Percentiles rank a stretch among this genome's conserved stretches.
phyloP scores from a whole-genome alignment of 2,329 filamentous ascomycete genomes.

The Cladobotryum protrusum region DNA sequence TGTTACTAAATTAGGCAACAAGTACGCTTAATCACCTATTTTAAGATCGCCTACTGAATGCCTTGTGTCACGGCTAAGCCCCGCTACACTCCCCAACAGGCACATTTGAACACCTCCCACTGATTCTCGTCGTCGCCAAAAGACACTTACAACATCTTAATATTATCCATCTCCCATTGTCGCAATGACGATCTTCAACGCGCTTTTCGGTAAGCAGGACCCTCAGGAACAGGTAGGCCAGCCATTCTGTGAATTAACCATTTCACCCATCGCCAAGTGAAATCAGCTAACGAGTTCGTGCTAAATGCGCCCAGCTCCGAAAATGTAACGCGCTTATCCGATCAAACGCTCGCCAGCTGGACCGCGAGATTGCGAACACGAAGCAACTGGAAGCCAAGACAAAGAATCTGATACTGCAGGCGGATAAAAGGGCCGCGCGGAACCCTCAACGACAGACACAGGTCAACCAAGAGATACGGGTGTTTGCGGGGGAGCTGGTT shows the following conservation, averaged over 20 bases:
- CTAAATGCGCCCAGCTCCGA: conserved; percentile 56
- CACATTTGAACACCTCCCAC: too few relatives aligned
- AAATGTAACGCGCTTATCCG: conserved; percentile 93
- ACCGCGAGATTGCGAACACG: conserved; percentile 79
- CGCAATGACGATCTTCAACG: neutral
- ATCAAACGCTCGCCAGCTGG: conserved; percentile 83
- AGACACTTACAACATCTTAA: too few relatives aligned
- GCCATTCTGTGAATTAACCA: neutral
- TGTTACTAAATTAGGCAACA: too few relatives aligned
- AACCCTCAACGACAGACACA: conserved; percentile 74
- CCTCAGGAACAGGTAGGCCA: conserved; percentile 77
- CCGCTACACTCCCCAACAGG: too few relatives aligned
- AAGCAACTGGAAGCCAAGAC: conserved; percentile 78
- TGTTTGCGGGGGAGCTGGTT: conserved; percentile 83
- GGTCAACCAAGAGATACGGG: conserved; percentile 74
- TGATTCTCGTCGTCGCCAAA: too few relatives aligned
- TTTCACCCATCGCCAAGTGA: neutral
- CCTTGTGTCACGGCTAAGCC: too few relatives aligned
- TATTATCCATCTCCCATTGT: too few relatives aligned
- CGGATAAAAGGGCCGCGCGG: conserved; percentile 60
- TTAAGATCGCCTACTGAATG: too few relatives aligned
- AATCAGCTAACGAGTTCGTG: neutral
- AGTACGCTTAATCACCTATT: too few relatives aligned
- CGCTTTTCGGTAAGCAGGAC: conserved; percentile 60
- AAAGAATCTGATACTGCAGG: conserved; percentile 74